Evolutionary conservation across 83 land plant genomes (phyloP).

Genomic region (Picea abies): DNA sequence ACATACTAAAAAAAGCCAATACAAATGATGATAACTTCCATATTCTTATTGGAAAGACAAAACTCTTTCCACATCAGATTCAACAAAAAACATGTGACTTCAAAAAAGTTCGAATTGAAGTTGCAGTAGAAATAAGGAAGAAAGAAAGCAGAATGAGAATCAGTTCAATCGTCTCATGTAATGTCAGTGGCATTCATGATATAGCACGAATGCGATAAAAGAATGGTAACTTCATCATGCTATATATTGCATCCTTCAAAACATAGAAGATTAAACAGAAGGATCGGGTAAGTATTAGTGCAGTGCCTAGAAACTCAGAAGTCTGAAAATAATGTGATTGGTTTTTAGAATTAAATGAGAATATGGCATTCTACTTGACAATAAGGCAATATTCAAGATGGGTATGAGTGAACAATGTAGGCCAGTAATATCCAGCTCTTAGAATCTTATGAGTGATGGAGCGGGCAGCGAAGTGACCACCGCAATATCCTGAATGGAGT

Average conservation of each 20-base stretch:
- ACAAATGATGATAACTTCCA: not conserved
- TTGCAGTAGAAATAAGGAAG: not conserved
- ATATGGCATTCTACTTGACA: no score
- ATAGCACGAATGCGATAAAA: not conserved
- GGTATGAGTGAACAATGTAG: no score
- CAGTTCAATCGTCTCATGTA: not conserved
- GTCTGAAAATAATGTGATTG: no score
- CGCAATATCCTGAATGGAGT: no score
- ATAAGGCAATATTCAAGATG: no score
- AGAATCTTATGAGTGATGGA: no score
- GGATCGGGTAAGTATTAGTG: not conserved
- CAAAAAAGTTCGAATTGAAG: not conserved
- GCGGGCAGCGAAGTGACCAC: no score
- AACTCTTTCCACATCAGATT: not conserved
- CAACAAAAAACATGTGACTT: not conserved
- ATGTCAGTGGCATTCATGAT: not conserved
- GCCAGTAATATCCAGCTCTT: no score
- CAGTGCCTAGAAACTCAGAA: no score
- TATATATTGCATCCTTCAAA: not conserved
- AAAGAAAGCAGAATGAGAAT: not conserved
- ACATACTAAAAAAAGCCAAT: not conserved
- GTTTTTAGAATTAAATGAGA: no score
- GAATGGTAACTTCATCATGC: not conserved
- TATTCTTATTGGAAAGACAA: not conserved
- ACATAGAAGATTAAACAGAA: not conserved